Percentiles rank a stretch among this genome's conserved stretches.
Evolutionary conservation across 148 eudicot genomes (phyloP).

Genomic region (Vaccinium vitisidaea): DNA sequence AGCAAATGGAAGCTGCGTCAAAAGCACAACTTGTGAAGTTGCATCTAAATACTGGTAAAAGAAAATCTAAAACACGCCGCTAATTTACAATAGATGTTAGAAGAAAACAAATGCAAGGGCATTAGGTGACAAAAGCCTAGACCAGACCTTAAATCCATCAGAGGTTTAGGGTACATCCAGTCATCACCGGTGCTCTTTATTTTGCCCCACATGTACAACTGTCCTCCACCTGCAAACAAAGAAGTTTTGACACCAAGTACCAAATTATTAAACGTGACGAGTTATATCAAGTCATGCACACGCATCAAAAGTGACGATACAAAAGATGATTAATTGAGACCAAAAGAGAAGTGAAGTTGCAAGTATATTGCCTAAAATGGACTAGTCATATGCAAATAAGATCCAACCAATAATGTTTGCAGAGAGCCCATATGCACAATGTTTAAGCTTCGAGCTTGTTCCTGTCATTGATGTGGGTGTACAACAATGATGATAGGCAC

Average conservation of each 20-base stretch:
- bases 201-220: conserved; percentile 98
- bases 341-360: not conserved
- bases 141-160: conserved; percentile 87
- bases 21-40: not conserved
- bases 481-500: not conserved
- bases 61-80: not conserved
- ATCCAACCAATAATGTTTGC: not conserved
- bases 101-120: not conserved
- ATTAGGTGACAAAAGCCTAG: conserved; percentile 2
- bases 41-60: not conserved
- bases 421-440: not conserved
- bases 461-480: not conserved
- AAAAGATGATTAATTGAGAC: not conserved
- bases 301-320: not conserved
- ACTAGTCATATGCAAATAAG: too few species aligned
- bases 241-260: not conserved
- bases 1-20: not conserved
- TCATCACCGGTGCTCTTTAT: conserved; percentile 86
- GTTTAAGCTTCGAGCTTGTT: not conserved
- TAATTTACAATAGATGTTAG: not conserved
- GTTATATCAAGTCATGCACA: not conserved
- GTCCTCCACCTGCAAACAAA: conserved; percentile 78
- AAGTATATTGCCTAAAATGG: too few species aligned
- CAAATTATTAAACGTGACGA: too few species aligned
- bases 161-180: conserved; percentile 99